Conservation (phyloP, 768 basidiomycete genomes). For the Tulasnella sp. region DNA sequence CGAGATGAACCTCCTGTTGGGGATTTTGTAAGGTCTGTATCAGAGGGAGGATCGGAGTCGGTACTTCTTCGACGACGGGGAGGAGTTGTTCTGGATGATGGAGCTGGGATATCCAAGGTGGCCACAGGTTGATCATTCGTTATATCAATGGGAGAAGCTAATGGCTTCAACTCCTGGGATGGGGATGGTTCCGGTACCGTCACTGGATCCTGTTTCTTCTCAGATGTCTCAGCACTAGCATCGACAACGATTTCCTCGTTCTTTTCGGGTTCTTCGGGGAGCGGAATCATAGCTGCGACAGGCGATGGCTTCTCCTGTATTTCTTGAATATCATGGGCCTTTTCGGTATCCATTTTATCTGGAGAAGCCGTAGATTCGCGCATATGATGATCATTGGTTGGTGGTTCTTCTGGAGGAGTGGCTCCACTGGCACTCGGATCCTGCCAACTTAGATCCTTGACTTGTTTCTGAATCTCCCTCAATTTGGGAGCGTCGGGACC, state of each 20-base stretch:
- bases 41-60: not conserved
- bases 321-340: not conserved
- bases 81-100: not conserved
- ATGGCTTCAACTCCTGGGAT: no score
- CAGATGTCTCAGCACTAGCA: no score
- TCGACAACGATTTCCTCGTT: not conserved
- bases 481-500: conserved; percentile 33
- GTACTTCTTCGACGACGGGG: not conserved
- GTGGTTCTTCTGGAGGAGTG: not conserved
- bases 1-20: conserved; percentile 9
- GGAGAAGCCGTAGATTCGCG: not conserved
- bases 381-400: not conserved
- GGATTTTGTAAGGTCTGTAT: not conserved
- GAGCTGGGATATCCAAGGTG: no score
- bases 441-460: conserved; percentile 65
- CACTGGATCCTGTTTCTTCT: no score
- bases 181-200: no score
- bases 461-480: conserved; percentile 64
- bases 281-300: no score
- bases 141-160: no score
- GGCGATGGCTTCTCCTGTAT: no score
- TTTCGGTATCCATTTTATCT: not conserved
- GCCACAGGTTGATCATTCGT: no score
- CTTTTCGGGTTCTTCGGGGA: no score
- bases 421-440: conserved; percentile 22